Conservation (phyloP, 1,284 basidiomycete species). For the Termitomyces sp. region DNA sequence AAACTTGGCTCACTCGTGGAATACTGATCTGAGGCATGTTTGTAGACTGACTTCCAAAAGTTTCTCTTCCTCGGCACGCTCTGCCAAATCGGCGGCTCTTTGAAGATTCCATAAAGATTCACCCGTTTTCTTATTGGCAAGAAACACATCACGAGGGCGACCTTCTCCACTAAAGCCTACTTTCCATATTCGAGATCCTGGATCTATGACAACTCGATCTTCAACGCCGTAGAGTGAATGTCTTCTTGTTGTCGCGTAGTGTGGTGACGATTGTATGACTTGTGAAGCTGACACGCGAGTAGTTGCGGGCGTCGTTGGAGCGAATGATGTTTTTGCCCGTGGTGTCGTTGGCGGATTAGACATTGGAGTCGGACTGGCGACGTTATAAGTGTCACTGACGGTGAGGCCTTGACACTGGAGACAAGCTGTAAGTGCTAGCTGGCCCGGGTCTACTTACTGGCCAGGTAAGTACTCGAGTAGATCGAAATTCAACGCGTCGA, state of each 20-base stretch:
- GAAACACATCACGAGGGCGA: slow-evolving; percentile 74
- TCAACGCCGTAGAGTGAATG: slow-evolving; percentile 83
- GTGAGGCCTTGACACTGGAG: too few species aligned
- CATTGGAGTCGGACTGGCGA: slow-evolving; percentile 22
- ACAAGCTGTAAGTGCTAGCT: too few species aligned
- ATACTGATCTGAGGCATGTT: slow-evolving; percentile 67
- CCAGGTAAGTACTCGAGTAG: too few species aligned
- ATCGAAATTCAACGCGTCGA: too few species aligned
- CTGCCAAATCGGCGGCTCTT: slow-evolving; percentile 47
- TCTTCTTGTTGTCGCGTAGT: slow-evolving; percentile 71
- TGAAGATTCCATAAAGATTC: slow-evolving; percentile 56
- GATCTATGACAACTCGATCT: slow-evolving; percentile 80
- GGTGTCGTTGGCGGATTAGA: slow-evolving; percentile 43
- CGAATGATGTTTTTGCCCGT: slow-evolving; percentile 34
- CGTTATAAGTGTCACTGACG: too few species aligned
- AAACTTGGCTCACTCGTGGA: slow-evolving; percentile 67
- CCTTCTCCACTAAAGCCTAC: slow-evolving; percentile 88
- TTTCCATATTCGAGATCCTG: slow-evolving; percentile 82
- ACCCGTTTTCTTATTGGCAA: slow-evolving; percentile 39
- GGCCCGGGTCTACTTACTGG: too few species aligned
- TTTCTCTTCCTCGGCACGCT: slow-evolving; percentile 67
- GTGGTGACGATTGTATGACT: slow-evolving; percentile 62
- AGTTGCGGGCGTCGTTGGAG: slow-evolving; percentile 48
- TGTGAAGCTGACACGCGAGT: slow-evolving; percentile 44
- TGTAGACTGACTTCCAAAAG: slow-evolving; percentile 68